Base-by-base conservation (phyloP, 2,329 filamentous ascomycete genomes). In the Pyricularia pennisetigena region DNA sequence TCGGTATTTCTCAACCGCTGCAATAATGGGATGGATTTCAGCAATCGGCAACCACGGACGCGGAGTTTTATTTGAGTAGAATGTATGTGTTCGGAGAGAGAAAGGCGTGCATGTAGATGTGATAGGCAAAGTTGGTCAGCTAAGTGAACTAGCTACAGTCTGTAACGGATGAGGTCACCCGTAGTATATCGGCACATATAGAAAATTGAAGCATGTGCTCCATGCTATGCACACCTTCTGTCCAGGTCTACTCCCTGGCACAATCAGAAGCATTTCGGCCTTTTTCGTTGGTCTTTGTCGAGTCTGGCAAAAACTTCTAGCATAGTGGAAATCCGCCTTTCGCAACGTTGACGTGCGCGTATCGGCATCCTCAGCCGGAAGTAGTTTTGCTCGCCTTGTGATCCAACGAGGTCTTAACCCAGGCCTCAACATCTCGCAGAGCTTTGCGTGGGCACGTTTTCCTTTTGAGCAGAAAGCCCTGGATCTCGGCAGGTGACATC, bases 401-500 rank as follows among this genome's bases (percentile, higher is more conserved):
- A 74, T 77, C 78, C 49, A 82, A 64, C 70, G 82, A 77, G 1
- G 79, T 82, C 68, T 82, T 79, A 1, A 87, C 83, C 86, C 86
- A 89, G 5, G 71, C 76, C 2, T 79, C 78, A 2, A 82, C 82
- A 73, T 88, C 85, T 24, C 78, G 77, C 41, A 88, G 74, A 2
- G 88, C 87, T 71, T 80, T 79, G 12, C 78, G 77, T 7, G 87
- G 87, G 49, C 82, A 80, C 77, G 84, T 85, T 78, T 89, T 90
- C 61, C 86, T 78, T 76, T 86, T 88, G 62, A 90, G 77, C 69
- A 90, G 73, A 75, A 88, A 90, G 0, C 87, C 87, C 74, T 90
- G 87, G 61, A 90, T 84, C 75, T 89, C 84, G 0, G 88, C 88
- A 0, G 88, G 86, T 29, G 81, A 84, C 70, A 88, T 83, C 61